phyloP scores from a whole-genome alignment of 805 yeast species.

The Metschnikowia lochheadii region DNA sequence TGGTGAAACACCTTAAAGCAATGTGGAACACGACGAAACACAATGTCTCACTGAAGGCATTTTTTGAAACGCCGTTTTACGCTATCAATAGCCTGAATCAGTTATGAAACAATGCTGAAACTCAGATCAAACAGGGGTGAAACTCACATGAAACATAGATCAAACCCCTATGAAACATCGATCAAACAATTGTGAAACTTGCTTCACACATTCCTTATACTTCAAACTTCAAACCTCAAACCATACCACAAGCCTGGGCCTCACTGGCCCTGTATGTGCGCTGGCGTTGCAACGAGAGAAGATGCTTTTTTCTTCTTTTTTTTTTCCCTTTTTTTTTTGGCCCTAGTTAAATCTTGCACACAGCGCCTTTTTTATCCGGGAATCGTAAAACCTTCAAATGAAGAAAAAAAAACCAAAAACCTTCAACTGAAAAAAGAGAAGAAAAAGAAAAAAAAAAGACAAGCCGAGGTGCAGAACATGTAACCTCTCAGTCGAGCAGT shows the following conservation, averaged over 20 bases:
- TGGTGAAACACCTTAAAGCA: background rate
- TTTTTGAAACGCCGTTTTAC: background rate
- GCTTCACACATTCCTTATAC: background rate
- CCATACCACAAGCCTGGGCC: background rate
- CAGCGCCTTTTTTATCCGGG: background rate
- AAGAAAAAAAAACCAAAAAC: background rate
- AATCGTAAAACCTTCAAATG: background rate
- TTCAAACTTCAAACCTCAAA: no score
- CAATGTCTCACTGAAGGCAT: no score
- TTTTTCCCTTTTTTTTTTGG: no score
- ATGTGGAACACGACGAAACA: background rate
- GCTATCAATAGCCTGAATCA: background rate
- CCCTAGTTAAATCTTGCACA: background rate
- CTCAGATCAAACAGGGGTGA: background rate
- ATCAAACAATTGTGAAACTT: background rate
- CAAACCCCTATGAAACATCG: background rate
- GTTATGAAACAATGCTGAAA: background rate
- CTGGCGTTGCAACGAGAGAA: background rate
- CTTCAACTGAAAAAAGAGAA: no score
- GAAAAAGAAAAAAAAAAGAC: no score
- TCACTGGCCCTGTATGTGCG: background rate
- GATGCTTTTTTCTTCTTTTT: background rate
- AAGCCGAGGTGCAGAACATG: background rate
- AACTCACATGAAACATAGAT: background rate
- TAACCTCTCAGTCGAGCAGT: background rate